A percentile compares a stretch with the other conserved stretches of the same genome.
phyloP scores from a whole-genome alignment of 1,139 yeast genomes.

The Debaryomycetaceae sp. region DNA sequence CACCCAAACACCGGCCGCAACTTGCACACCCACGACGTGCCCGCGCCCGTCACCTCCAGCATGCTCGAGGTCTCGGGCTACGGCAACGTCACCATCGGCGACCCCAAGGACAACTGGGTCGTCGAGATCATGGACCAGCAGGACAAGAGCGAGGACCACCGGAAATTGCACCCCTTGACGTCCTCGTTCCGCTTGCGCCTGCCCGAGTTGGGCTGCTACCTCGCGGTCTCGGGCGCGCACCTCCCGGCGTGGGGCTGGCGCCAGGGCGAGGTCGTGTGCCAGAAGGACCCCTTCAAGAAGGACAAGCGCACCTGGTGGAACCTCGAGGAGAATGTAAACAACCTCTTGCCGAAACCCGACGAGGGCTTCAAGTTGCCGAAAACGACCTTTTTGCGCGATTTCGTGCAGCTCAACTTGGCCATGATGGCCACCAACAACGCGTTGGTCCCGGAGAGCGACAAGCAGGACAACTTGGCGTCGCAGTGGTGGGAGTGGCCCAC shows the following conservation, averaged over 20 bases:
- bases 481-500: slow-evolving; percentile 99
- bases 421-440: slow-evolving; percentile 99
- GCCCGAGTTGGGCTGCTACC: slow-evolving; percentile 65
- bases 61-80: slow-evolving; percentile 87
- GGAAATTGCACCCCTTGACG: slow-evolving; percentile 74
- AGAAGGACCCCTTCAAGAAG: slow-evolving; percentile 61
- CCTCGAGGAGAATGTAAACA: slow-evolving; percentile 75
- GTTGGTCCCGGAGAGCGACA: slow-evolving; percentile 83
- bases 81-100: slow-evolving; percentile 82
- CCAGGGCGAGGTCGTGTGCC: slow-evolving; percentile 92
- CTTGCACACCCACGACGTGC: slow-evolving; percentile 76
- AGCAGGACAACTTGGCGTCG: slow-evolving; percentile 85
- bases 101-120: slow-evolving; percentile 86
- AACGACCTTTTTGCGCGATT: slow-evolving; percentile 79
- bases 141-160: slow-evolving; percentile 56
- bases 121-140: slow-evolving; percentile 82
- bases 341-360: slow-evolving; percentile 61
- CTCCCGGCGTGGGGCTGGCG: slow-evolving; percentile 98
- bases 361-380: slow-evolving; percentile 69
- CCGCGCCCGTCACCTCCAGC: slow-evolving; percentile 64
- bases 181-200: slow-evolving; percentile 72
- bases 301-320: slow-evolving; percentile 99
- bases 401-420: slow-evolving; percentile 85
- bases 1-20: slow-evolving; percentile 82
- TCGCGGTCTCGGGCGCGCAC: slow-evolving; percentile 68